These are phyloP conservation scores for Aspergillus brasiliensis DNA, from an alignment of 2,329 filamentous ascomycete species.

Conservation along the genomic window DNA sequence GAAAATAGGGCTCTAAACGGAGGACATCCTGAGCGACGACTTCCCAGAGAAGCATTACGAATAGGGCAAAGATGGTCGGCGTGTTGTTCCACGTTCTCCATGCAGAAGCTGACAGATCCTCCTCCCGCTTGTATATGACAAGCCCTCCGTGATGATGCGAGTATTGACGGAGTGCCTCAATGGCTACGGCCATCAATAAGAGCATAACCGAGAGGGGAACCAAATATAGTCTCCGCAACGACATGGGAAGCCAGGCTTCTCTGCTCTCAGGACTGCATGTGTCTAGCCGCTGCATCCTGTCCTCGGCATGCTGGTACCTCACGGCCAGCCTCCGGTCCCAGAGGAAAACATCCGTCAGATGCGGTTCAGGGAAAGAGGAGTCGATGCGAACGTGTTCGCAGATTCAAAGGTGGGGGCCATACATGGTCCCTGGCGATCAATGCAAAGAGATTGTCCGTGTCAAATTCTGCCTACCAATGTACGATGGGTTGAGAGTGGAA, in stretches of 20 bases:
- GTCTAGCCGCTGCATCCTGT: too few species aligned
- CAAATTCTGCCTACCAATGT: too few species aligned
- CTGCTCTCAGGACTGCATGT: too few species aligned
- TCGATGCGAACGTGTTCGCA: too few species aligned
- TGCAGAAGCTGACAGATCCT: not conserved
- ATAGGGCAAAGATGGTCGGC: not conserved
- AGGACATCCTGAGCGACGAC: slow-evolving; percentile 21
- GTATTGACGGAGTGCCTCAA: not conserved
- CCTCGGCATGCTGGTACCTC: too few species aligned
- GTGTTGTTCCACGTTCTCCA: not conserved
- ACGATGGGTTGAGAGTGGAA: too few species aligned
- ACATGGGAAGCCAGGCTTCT: not conserved
- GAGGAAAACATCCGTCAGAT: too few species aligned
- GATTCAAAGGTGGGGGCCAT: too few species aligned
- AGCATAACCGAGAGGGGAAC: not conserved
- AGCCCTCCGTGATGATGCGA: not conserved
- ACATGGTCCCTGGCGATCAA: too few species aligned
- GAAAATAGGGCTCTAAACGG: slow-evolving; percentile 26
- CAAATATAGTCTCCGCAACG: not conserved
- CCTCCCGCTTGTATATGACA: not conserved
- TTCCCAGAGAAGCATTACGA: slow-evolving; percentile 19
- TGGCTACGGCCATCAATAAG: not conserved
- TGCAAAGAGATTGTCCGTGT: too few species aligned
- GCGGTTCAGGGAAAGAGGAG: too few species aligned
- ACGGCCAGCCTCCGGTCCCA: too few species aligned